Evolutionary conservation across 2,329 filamentous ascomycete species (phyloP).

Genomic region (Aspergillus persii): DNA sequence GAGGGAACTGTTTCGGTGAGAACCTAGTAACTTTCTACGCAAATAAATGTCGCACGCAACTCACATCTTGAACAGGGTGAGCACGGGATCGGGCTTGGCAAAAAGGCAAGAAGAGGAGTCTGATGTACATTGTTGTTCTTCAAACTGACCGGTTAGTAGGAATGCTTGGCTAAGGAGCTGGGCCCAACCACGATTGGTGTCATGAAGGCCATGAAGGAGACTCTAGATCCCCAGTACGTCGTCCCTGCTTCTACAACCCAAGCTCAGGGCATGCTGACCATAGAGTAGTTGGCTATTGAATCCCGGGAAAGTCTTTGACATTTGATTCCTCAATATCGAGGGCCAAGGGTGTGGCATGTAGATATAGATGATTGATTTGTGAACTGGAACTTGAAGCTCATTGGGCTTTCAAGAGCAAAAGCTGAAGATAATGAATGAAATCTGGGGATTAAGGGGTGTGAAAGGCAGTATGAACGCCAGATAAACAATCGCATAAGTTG

Average conservation of each 20-base stretch:
- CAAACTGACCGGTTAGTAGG: slow-evolving; percentile 20
- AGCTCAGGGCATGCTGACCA: not conserved
- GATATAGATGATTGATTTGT: too few relatives aligned
- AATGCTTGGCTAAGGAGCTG: slow-evolving; percentile 72
- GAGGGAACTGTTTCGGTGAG: slow-evolving; percentile 74
- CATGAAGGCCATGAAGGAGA: slow-evolving; percentile 77
- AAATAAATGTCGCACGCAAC: not conserved
- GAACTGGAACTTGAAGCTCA: too few relatives aligned
- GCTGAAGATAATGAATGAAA: too few relatives aligned
- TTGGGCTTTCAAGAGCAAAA: too few relatives aligned
- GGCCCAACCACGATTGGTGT: slow-evolving; percentile 73
- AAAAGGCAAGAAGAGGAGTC: slow-evolving; percentile 52
- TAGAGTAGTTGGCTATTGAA: slow-evolving; percentile 56
- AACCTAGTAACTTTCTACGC: not conserved
- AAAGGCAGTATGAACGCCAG: too few relatives aligned
- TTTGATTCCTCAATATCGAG: not conserved
- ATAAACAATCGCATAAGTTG: too few relatives aligned
- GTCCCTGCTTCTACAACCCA: not conserved
- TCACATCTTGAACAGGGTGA: slow-evolving; percentile 54
- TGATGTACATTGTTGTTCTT: too few relatives aligned
- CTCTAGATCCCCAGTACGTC: slow-evolving; percentile 77
- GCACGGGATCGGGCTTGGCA: slow-evolving; percentile 79
- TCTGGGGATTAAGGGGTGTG: too few relatives aligned
- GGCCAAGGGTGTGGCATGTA: not conserved
- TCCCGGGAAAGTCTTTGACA: slow-evolving; percentile 80